Evolutionary conservation across 1,284 basidiomycete genomes (phyloP).

Genomic region (Vanrija sp.): DNA sequence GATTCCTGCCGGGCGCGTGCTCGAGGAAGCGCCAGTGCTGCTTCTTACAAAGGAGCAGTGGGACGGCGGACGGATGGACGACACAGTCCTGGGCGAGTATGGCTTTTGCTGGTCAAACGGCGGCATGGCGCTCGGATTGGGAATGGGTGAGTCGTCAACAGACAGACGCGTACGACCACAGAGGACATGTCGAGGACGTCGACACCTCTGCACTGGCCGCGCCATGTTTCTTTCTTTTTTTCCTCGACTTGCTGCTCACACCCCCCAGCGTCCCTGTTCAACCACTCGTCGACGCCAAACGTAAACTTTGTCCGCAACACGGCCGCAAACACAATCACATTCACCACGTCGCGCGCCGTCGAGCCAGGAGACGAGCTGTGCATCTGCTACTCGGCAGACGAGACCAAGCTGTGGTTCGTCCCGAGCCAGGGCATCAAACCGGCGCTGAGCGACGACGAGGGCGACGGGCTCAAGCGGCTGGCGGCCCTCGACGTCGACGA

Average conservation of each 20-base stretch:
- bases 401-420: slow-evolving; percentile 46
- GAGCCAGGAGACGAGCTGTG: slow-evolving; percentile 40
- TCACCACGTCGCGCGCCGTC: slow-evolving; percentile 32
- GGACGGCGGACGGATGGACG: slow-evolving; percentile 55
- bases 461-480: slow-evolving; percentile 8
- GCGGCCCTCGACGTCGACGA: background rate
- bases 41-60: slow-evolving; percentile 72
- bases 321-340: slow-evolving; percentile 29
- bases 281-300: slow-evolving; percentile 48
- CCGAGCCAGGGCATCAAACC: slow-evolving; percentile 12
- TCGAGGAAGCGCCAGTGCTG: slow-evolving; percentile 85
- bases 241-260: background rate
- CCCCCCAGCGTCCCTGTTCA: slow-evolving; percentile 47
- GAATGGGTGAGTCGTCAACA: slow-evolving; percentile 62
- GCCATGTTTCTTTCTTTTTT: background rate
- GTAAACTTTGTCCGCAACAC: slow-evolving; percentile 44
- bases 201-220: too few relatives aligned
- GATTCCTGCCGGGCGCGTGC: slow-evolving; percentile 61
- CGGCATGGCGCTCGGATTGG: slow-evolving; percentile 79
- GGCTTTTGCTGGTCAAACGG: slow-evolving; percentile 76
- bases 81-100: slow-evolving; percentile 76
- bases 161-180: background rate
- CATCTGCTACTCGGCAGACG: slow-evolving; percentile 46
- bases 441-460: slow-evolving; percentile 8
- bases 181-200: background rate